These are phyloP conservation scores for Aspergillus sclerotioniger DNA, from an alignment of 495 filamentous ascomycete genomes.

Conservation along the genomic window DNA sequence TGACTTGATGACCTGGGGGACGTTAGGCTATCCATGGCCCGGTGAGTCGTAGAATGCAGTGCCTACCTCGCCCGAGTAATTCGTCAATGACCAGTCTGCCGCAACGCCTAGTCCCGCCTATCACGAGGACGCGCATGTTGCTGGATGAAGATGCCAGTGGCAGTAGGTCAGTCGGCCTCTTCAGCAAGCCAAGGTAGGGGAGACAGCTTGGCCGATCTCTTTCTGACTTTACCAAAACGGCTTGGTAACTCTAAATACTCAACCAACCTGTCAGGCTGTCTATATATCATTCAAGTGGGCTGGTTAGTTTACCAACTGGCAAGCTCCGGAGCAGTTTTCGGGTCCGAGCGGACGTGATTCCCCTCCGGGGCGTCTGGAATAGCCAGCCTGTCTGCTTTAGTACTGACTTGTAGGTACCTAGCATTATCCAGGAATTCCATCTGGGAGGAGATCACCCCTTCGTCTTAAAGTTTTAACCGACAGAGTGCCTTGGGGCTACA, in stretches of 20 bases:
- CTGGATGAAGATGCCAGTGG: background rate
- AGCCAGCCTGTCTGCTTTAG: background rate
- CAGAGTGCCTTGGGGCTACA: too few relatives aligned
- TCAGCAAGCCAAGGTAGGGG: background rate
- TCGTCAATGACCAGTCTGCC: constrained; percentile 40
- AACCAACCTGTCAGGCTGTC: background rate
- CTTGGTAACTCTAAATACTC: background rate
- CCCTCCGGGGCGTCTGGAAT: background rate
- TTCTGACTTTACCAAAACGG: background rate
- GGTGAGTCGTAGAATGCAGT: background rate
- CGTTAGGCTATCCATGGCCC: constrained; percentile 1
- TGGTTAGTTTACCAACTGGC: background rate
- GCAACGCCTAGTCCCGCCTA: constrained; percentile 43
- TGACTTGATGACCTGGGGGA: constrained; percentile 21
- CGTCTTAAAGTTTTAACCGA: too few relatives aligned
- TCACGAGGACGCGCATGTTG: constrained; percentile 40
- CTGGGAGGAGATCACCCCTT: too few relatives aligned
- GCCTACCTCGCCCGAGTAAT: constrained; percentile 26
- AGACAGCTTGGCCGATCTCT: background rate
- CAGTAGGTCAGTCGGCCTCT: background rate
- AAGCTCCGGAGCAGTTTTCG: background rate
- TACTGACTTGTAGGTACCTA: background rate
- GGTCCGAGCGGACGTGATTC: background rate
- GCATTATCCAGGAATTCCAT: too few relatives aligned
- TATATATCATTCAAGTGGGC: background rate